A percentile compares a stretch with the other conserved stretches of the same genome.
Conservation (phyloP, 192 early-diverging fungal species). For the Backusella liffmaniae region DNA sequence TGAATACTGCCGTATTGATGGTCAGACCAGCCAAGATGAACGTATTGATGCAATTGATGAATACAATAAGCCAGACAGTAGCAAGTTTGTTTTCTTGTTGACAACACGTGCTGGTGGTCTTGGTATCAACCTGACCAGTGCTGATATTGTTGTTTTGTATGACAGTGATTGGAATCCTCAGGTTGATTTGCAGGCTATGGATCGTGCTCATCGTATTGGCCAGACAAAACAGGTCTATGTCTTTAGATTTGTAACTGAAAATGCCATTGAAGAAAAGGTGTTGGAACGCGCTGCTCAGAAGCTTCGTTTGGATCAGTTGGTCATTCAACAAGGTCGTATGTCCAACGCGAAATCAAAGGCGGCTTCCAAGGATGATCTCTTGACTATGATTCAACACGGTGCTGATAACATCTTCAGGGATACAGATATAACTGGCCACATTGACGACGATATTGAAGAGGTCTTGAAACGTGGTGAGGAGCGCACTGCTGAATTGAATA, state of each 20-base stretch:
- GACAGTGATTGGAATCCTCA: constrained; percentile 97
- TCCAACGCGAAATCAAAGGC: constrained; percentile 5
- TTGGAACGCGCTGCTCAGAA: constrained; percentile 97
- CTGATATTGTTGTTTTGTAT: constrained; percentile 94
- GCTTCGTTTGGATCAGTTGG: constrained; percentile 92
- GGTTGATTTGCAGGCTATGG: constrained; percentile 91
- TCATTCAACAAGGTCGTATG: constrained; percentile 96
- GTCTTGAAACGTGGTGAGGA: constrained; percentile 80
- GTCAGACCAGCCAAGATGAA: constrained; percentile 93
- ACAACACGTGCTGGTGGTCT: constrained; percentile 97
- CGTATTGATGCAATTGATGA: constrained; percentile 92
- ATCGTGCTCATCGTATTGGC: constrained; percentile 98
- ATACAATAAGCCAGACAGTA: constrained; percentile 85
- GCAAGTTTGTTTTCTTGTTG: constrained; percentile 94
- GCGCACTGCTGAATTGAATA: constrained; percentile 85
- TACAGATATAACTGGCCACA: constrained; percentile 17
- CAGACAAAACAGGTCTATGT: constrained; percentile 98
- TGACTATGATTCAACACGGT: constrained; percentile 97
- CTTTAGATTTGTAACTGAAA: constrained; percentile 95
- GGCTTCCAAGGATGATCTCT: constrained; percentile 78
- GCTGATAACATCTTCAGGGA: constrained; percentile 85
- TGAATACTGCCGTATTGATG: constrained; percentile 96
- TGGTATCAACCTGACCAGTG: constrained; percentile 95
- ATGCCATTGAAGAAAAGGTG: constrained; percentile 97
- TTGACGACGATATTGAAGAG: constrained; percentile 83